These are phyloP conservation scores for Rhizoctonia solani DNA, from an alignment of 1,284 basidiomycete species.

Conservation along the genomic window DNA sequence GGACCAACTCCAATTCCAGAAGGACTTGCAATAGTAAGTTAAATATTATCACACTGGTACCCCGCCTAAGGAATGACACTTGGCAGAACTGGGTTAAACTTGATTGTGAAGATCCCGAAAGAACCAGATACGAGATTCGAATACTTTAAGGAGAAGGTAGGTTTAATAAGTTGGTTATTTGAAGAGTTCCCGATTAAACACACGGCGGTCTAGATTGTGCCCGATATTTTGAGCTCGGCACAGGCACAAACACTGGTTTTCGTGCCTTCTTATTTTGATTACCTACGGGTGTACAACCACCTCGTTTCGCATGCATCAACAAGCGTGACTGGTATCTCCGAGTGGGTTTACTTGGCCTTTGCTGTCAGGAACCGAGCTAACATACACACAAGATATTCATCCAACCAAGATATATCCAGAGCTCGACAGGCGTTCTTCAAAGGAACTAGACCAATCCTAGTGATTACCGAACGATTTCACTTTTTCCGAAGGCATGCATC, in stretches of 20 bases:
- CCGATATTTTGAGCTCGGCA: conserved; percentile 82
- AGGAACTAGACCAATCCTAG: conserved; percentile 82
- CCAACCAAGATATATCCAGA: conserved; percentile 89
- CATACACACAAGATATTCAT: conserved; percentile 70
- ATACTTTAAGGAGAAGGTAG: conserved; percentile 83
- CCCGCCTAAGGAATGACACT: background rate
- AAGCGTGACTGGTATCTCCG: conserved; percentile 83
- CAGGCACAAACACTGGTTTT: conserved; percentile 87
- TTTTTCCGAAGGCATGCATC: conserved; percentile 82
- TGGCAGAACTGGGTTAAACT: conserved; percentile 72
- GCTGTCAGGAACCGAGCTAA: background rate
- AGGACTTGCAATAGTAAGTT: conserved; percentile 75
- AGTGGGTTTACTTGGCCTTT: conserved; percentile 56
- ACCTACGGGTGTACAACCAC: conserved; percentile 87
- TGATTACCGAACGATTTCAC: conserved; percentile 96
- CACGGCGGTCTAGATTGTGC: conserved; percentile 62
- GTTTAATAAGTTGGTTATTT: conserved; percentile 36
- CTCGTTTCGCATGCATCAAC: conserved; percentile 75
- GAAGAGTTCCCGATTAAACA: background rate
- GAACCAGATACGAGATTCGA: conserved; percentile 88
- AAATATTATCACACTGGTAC: background rate
- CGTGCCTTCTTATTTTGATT: conserved; percentile 96
- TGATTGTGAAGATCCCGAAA: conserved; percentile 70
- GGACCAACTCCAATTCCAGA: conserved; percentile 73
- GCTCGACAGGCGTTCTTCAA: conserved; percentile 92